These are phyloP conservation scores for Pichia sp. DNA, from an alignment of 1,139 yeast species.

Conservation along the genomic window DNA sequence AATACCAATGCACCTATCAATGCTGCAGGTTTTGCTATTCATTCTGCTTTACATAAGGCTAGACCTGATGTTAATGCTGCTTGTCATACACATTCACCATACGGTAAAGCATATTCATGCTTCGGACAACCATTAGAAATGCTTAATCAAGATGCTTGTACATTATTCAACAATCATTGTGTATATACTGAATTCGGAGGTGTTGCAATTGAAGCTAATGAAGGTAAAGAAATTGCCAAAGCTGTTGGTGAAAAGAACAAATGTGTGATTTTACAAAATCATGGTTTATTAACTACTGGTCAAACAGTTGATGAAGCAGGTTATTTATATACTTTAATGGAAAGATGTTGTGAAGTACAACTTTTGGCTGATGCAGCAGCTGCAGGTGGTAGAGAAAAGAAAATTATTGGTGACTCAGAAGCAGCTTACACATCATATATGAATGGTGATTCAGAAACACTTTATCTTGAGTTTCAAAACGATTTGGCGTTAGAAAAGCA, in stretches of 20 bases:
- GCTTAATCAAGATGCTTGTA: conserved; percentile 75
- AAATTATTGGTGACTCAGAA: conserved; percentile 52
- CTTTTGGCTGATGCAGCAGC: conserved; percentile 55
- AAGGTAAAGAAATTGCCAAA: conserved; percentile 61
- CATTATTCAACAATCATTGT: conserved; percentile 57
- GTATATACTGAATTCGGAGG: conserved; percentile 74
- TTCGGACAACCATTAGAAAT: conserved; percentile 69
- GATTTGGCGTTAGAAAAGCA: conserved; percentile 45
- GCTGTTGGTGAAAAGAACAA: conserved; percentile 57
- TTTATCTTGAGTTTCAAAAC: conserved; percentile 71
- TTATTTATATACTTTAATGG: conserved; percentile 60
- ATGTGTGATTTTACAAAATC: conserved; percentile 66
- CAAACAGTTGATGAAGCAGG: conserved; percentile 80
- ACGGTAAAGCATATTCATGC: conserved; percentile 71
- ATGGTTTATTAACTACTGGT: conserved; percentile 75
- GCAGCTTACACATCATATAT: conserved; percentile 63
- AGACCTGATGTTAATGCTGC: conserved; percentile 80
- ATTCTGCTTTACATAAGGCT: conserved; percentile 67
- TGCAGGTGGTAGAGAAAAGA: conserved; percentile 31
- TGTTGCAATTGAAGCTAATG: conserved; percentile 68
- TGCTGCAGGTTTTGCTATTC: conserved; percentile 78
- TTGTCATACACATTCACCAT: conserved; percentile 70
- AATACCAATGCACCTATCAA: conserved; percentile 48
- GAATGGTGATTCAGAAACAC: conserved; percentile 59
- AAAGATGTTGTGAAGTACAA: conserved; percentile 67